Base-by-base conservation (phyloP, 2,329 filamentous ascomycete species). In the Nemania sp. region DNA sequence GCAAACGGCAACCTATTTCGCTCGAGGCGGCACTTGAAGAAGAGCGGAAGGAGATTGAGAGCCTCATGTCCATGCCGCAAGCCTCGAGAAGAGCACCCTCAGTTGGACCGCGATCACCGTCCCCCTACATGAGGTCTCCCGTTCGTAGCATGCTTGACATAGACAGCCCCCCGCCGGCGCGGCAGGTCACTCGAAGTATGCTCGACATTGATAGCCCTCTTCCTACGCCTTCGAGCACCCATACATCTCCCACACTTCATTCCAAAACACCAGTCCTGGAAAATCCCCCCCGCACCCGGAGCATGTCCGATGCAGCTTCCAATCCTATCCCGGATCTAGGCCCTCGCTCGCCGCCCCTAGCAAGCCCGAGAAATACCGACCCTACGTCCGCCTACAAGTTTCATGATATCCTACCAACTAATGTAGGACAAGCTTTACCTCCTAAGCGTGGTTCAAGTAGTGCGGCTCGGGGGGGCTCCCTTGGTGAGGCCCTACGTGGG, bases 101-200 rank as follows among this genome's bases (percentile, higher is more conserved):
- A 85, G 61, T 92, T 11, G 68, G 66, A 1, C 68, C 62, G n/a
- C 68, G 68, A 60, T 66, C 68, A 43, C 54, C 68, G 5, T 70
- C 68, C 11, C 68, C 68, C 27, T 68, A 61, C 41, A 52, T 68
- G 62, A 68, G 62, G 69, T 83, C 84, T 41, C 85, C 87, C 5
- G 83, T 90, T 59, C 85, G 89, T 71, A 92, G 89, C 79, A 89
- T 92, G 88, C 83, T 91, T 65, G 88, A 90, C 73, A 81, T 89
- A 70, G 83, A 84, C 72, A 80, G 81, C 62, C 82, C 69, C 2
- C 68, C 70, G 1, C 66, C 68, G 3, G 74, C 80, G 26, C 73
- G 80, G 5, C 79, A 81, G 3, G 80, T 79, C 51, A 75, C 83
- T 38, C 81, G 85, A 73, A 88, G 85, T 73, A 87, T 88, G 85